Percentiles rank a stretch among this genome's conserved stretches.
These are phyloP conservation scores for Colletotrichum lini DNA, from an alignment of 2,329 filamentous ascomycete species.

Conservation along the genomic window DNA sequence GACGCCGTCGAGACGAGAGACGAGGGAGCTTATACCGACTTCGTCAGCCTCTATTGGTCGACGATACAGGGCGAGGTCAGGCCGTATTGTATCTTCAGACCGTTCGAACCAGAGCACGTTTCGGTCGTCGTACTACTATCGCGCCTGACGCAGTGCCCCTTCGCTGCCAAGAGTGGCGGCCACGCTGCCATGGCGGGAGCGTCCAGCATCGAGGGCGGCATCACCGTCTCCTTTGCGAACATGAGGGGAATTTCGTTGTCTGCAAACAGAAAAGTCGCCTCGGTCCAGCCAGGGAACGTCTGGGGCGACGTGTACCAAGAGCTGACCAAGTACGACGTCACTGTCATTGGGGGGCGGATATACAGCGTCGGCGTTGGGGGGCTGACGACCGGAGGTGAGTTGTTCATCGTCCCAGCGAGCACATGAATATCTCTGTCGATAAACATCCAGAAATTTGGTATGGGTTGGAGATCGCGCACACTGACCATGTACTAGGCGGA, in stretches of 20 bases:
- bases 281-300: constrained; percentile 55
- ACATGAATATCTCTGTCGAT: background rate
- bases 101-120: constrained; percentile 45
- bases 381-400: constrained; percentile 52
- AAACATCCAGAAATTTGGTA: no score
- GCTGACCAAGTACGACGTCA: constrained; percentile 51
- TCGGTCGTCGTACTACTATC: constrained; percentile 47
- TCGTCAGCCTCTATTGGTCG: constrained; percentile 41
- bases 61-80: constrained; percentile 34
- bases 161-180: constrained; percentile 39
- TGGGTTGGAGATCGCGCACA: background rate
- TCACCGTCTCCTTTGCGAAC: constrained; percentile 35
- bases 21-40: constrained; percentile 13
- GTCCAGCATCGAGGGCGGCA: constrained; percentile 30
- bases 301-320: constrained; percentile 58
- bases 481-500: constrained; percentile 21
- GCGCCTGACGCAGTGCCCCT: constrained; percentile 47
- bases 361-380: constrained; percentile 59
- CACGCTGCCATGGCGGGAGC: constrained; percentile 40
- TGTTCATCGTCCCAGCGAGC: background rate
- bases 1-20: constrained; percentile 31
- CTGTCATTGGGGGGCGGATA: constrained; percentile 57
- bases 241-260: constrained; percentile 44
- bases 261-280: constrained; percentile 49
- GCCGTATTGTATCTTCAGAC: constrained; percentile 47